Base-by-base conservation (phyloP, 2,329 filamentous ascomycete genomes). In the Scedosporium apiospermum region DNA sequence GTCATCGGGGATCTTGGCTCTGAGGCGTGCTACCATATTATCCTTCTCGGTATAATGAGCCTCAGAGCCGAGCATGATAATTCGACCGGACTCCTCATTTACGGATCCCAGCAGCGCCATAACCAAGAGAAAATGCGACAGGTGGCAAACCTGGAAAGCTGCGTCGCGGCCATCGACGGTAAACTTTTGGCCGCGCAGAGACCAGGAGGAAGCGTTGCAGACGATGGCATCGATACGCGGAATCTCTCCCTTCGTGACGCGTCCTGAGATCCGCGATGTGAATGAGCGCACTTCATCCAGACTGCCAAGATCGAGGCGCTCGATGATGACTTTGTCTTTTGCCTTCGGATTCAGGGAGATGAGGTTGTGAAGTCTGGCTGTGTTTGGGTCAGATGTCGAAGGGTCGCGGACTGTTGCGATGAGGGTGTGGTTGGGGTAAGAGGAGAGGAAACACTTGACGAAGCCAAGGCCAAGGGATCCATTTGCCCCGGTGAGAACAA, bases 401-500 rank as follows among this genome's bases (percentile, higher is more conserved):
- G 72, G 66, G 62, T 74, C 68, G 6, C 73, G 70, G 6, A 76
- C 74, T 7, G 73, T 71, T 21, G 72, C 64, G 21, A 76, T 65
- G 4, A 71, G 65, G 1, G 68, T 72, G n/a, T 69, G 62, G 0
- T 62, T 49, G 12, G 69, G 69, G 27, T 68, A 63, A 16, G 60
- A 30, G 0, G 61, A 30, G 9, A 68, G 57, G 23, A 70, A 16
- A 3, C 64, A 61, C 0, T 65, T 42, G 49, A 68, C 60, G 5
- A 67, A 68, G 1, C 51, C 61, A 0, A 65, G 38, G 4, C 65
- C 69, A 0, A 67, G 62, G 12, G 75, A 77, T 51, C 75, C 74
- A 62, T 77, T 77, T 21, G 73, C 74, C 0, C 71, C 73, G 0
- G 74, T 76, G 42, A 76, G 64, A 26, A 76, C 65, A 34, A 77